Conservation (phyloP, 768 basidiomycete species). For the Neoboletus magnificus region DNA sequence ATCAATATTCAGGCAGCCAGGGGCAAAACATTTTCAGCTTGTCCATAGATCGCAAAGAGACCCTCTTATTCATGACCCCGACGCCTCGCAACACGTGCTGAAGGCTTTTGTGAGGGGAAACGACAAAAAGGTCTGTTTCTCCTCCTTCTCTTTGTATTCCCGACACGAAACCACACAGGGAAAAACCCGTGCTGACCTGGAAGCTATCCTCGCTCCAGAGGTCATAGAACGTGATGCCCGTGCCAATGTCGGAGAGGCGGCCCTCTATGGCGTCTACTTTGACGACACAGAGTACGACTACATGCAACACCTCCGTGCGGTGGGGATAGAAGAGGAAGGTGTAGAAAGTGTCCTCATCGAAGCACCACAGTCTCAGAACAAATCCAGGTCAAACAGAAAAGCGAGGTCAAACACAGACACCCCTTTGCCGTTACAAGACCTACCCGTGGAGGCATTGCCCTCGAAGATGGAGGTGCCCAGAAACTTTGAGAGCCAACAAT, state of each 20-base stretch:
- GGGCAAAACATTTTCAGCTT: conserved; percentile 91
- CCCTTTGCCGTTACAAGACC: conserved; percentile 45
- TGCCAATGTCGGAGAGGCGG: conserved; percentile 79
- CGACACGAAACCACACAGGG: conserved; percentile 46
- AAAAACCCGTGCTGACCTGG: conserved; percentile 79
- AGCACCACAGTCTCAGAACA: conserved; percentile 50
- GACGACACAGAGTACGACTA: conserved; percentile 98
- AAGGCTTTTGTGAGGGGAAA: conserved; percentile 78
- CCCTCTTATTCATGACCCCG: conserved; percentile 91
- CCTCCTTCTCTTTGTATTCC: neutral
- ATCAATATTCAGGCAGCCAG: conserved; percentile 88
- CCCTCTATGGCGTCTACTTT: conserved; percentile 86
- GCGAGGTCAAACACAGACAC: conserved; percentile 39
- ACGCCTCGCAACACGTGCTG: conserved; percentile 85
- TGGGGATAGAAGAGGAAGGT: conserved; percentile 75
- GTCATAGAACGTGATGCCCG: conserved; percentile 46
- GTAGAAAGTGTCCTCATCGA: conserved; percentile 80
- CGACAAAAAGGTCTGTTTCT: conserved; percentile 51
- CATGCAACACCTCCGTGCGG: conserved; percentile 89
- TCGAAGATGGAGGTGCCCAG: conserved; percentile 71
- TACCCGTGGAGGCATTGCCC: conserved; percentile 70
- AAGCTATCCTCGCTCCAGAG: conserved; percentile 48
- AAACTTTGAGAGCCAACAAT: conserved; percentile 72
- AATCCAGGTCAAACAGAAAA: conserved; percentile 26
- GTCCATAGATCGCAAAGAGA: conserved; percentile 96